These are phyloP conservation scores for Phytophthora hibernalis DNA, from an alignment of 352 stramenopile species.

Conservation along the genomic window DNA sequence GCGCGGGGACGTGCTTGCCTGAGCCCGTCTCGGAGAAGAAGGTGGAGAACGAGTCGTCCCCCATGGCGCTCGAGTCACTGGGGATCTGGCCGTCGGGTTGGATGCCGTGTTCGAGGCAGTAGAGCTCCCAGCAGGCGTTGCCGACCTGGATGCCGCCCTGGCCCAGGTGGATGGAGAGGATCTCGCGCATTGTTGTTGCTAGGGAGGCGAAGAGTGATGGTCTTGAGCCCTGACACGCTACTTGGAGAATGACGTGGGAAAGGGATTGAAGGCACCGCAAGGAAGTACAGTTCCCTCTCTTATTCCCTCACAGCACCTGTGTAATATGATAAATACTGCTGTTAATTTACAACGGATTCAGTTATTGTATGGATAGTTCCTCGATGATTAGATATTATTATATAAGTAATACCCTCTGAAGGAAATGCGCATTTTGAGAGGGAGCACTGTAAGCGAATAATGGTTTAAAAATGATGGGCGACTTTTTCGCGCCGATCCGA, in stretches of 20 bases:
- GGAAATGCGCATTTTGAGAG: too few species aligned
- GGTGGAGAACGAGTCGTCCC: conserved; percentile 98
- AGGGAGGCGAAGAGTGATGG: conserved; percentile 54
- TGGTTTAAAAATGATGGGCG: too few species aligned
- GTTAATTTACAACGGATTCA: too few species aligned
- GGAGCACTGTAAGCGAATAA: too few species aligned
- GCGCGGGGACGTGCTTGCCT: conserved; percentile 98
- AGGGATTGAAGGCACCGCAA: not conserved
- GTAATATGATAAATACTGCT: too few species aligned
- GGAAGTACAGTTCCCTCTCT: not conserved
- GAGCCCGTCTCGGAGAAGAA: conserved; percentile 94
- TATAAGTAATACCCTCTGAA: too few species aligned
- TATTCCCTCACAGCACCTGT: not conserved
- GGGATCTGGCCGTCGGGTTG: conserved; percentile 90
- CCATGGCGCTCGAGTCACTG: conserved; percentile 47
- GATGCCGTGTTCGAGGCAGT: conserved; percentile 94
- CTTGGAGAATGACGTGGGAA: conserved; percentile 14
- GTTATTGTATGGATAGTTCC: too few species aligned
- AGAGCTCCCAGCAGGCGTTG: conserved; percentile 95
- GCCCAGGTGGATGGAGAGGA: conserved; percentile 97
- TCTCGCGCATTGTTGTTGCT: too few species aligned
- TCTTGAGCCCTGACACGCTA: conserved; percentile 5
- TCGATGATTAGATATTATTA: too few species aligned
- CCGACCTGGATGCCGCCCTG: conserved; percentile 91
- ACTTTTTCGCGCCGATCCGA: too few species aligned